Base-by-base conservation (phyloP, 441 rosid species). In the Macaranga tanarius region DNA sequence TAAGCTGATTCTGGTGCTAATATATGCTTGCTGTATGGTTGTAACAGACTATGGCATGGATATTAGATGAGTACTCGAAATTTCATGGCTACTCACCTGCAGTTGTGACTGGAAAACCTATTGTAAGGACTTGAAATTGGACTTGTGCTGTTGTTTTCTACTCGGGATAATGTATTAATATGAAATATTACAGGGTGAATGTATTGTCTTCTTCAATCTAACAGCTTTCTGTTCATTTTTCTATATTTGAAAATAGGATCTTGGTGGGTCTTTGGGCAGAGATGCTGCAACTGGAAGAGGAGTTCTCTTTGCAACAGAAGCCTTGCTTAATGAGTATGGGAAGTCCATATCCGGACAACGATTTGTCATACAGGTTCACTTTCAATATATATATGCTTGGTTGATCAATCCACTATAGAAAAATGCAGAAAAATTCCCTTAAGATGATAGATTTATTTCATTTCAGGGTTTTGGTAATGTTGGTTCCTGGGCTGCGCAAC, bases 261-360 rank as follows among this genome's bases (percentile, higher is more conserved):
- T 93, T 50, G 99, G 99, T 75, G 99, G 99, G 71, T 96, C 99
- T 10, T 79, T 92, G 2, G 98, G 99, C 52, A 86, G 99, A 77
- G 98, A 93, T 78, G 97, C 98, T 78, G 98, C 99, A n/a, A 96
- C 99, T n/a, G 98, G 99, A 51, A 89, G 95, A 4, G 98, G 99
- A 74, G 97, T 90, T 50, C 93, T 92, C 67, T 93, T 79, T 74
- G 98, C 96, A 19, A 88, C 96, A 0, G 97, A 92, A 84, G 98
- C 99, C 71, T 80, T 96, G 80, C 98, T 96, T 74, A 90, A 91
- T 63, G 99, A 96, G 70, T 77, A 92, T 31, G 96, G 98, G 63
- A 90, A 89, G 83, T 82, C 95, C 20, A 82, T 96, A 69, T 73
- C 87, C 59, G 90, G 86, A 12, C 78, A 88, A 83, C 85, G 92